Evolutionary conservation across 1,139 yeast genomes (phyloP), one percentile per base, ranked within the genome.

Genomic region (Saccharomyces pastorianus): DNA sequence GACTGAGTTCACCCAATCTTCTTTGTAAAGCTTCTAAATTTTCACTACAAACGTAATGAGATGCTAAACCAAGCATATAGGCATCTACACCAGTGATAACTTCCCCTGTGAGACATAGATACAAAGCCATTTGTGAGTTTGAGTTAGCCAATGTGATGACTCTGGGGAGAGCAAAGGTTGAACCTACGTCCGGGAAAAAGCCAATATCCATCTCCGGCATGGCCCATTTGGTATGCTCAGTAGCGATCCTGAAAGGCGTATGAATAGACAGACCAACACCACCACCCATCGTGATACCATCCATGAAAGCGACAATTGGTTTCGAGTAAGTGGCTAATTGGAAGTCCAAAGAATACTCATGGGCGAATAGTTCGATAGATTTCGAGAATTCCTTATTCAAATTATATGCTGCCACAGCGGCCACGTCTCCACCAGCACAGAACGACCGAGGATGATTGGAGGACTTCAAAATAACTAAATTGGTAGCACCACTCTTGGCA

Each of bases 121-220:
- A 93, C 68, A 84, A 81, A 49, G 98, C 98, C 57, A 91, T 73
- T 65, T 87, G 82, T 57, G 88, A 89, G 65, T 87, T 93, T 3
- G 65, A 55, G 51, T 71, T 68, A 20, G 74, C 69, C 44, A 73
- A 59, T 4, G 70, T 67, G 14, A 68, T 50, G 58, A 90, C 73
- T 61, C 88, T 80, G 46, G 96, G 89, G 62, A 95, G 76, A 72
- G 91, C 91, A 72, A 88, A 91, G 6, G 96, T 83, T 46, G 95
- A 85, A 47, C 98, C 99, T 8, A 93, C 98, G 69, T 93, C 99
- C 8, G 96, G 96, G 75, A 88, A 88, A 70, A 91, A 89, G 0
- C 99, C 99, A 69, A 95, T 93, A 64, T 88, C 93, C 78, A 95
- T 86, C 71, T 93, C 99, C 4, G 99, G 99, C 99, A 93, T 95